Evolutionary conservation across 2,329 filamentous ascomycete species (phyloP), one percentile per base, ranked within the genome.

Genomic region (Arachnopeziza araneosa): DNA sequence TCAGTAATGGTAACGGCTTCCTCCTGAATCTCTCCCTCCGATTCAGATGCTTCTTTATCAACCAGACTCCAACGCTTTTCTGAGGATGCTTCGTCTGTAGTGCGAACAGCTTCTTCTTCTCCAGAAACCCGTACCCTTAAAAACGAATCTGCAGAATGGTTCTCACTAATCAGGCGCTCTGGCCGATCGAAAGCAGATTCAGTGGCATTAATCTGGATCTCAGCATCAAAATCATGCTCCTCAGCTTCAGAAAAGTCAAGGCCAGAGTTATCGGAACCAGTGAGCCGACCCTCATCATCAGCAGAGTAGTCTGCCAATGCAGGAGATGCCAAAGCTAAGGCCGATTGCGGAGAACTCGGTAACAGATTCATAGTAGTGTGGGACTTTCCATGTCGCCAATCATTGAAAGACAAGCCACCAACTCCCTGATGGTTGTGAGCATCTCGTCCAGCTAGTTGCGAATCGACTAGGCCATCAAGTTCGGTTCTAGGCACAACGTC

Each of bases 391-490:
- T 44, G 36, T 7, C 17, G 36, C 36, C 36, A 44, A 12, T 44
- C 26, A 30, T 30, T 9, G 9, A 30, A 30, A 9, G 26, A 30
- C 26, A 9, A 30, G 26, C 26, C 26, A 30, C 26, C 9, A 9
- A 9, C 26, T 9, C 26, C 26, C 19, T 50, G 9, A 50, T 21
- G 50, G 23, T 52, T 5, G 21, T 7, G 50, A 23, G 5, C 3
- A 23, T 32, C n/a, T 55, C 12, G 14, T 55, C 8, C 21, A 12
- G 36, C 12, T 6, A 44, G 12, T 19, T 44, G 5, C 17, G 6
- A 14, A n/a, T 64, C 24, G 21, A 67, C 56, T 12, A 70, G 54
- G 1, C 68, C 68, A 57, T 70, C 68, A 32, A 70, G 49, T 32
- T 56, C 51, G 10, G 54, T 59, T 59, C 61, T 60, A 36, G 64